Evolutionary conservation across 2,329 filamentous ascomycete genomes (phyloP), one percentile per base, ranked within the genome.

Genomic region (Neofusicoccum kwambonambiense): DNA sequence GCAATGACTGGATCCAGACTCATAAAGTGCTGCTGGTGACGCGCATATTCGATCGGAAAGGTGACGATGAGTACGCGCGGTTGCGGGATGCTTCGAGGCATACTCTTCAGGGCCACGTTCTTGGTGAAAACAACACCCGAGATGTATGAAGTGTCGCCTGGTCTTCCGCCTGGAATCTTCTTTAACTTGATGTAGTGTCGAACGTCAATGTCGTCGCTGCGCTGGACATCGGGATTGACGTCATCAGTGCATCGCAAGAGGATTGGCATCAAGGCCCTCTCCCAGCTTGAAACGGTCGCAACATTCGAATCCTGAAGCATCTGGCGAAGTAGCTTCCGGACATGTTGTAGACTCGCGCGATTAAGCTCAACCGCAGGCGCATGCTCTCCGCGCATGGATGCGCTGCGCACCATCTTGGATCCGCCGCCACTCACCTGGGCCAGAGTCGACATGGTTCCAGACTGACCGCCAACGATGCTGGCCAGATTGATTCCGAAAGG

Each of bases 111-210:
- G 0, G 96, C 95, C 58, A 99, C 81, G 68, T 99, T 99, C 75
- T 99, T 99, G 12, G 93, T 95, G 75, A 99, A 99, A 1, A 99
- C 93, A 8, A 99, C 89, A 0, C 95, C 96, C 9, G 95, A 97
- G 15, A 98, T 90, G 76, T 99, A 99, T n/a, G 90, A 89, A 6
- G 94, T 98, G 77, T 99, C 94, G 27, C 91, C 89, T 17, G 94
- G 93, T 68, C 86, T 90, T 15, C 93, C 94, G 15, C 95, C 94
- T 0, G 93, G 91, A 12, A 99, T 95, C 74, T 96, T 96, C 76
- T 99, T 99, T 35, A 99, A 80, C 75, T 99, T 99, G 68, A 99
- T 92, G 73, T 97, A 99, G 75, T 98, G 93, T 3, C 95, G 87
- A 66, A 99, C 95, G 75, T 99, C 95, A 84, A 99, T 98, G 73